Base-by-base conservation (phyloP, 1,284 basidiomycete genomes). In the Sanghuangporus weigelae region DNA sequence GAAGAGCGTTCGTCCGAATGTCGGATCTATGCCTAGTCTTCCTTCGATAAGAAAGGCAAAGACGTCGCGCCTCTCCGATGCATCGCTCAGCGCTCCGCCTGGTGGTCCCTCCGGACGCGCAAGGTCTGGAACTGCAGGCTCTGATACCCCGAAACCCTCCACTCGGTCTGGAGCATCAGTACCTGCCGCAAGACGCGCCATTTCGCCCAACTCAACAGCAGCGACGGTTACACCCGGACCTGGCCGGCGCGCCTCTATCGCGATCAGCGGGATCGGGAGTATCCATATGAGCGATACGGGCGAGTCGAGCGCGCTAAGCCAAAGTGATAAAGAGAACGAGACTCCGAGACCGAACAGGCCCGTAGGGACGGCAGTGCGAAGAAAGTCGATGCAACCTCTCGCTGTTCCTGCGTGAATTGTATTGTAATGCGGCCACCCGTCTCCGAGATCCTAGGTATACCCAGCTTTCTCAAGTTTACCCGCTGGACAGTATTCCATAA, bases 1-100 rank as follows among this genome's bases (percentile, higher is more conserved):
- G 46, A 82, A 77, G 70, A 85, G 82, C 67, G 71, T 73, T 31
- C 82, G 85, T 2, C 69, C 77, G 5, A 86, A 81, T 63, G 71
- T 67, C 19, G 67, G 68, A 10, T 59, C 70, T 10, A 69, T 73
- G 2, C 73, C 69, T 65, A 59, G 70, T 10, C 69, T 73, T 2
- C 73, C 69, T 63, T 51, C 46, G 14, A 42, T 58, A 11, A 63
- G 53, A 46, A 63, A 60, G 57, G 51, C 16, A 12, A 44, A 44
- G 42, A 35, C 60, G 21, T n/a, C 48, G n/a, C 60, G 64, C 11
- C 21, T 62, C 8, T 59, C 60, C n/a, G 64, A 62, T n/a, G 56
- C 36, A 12, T 51, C 57, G 6, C 39, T 62, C 7, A 54, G 39
- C 19, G 55, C 23, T 35, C 61, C 64, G 14, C 62, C 56, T 38